phyloP scores from a whole-genome alignment of 306 rosid genomes.

The Fragaria iinumae region DNA sequence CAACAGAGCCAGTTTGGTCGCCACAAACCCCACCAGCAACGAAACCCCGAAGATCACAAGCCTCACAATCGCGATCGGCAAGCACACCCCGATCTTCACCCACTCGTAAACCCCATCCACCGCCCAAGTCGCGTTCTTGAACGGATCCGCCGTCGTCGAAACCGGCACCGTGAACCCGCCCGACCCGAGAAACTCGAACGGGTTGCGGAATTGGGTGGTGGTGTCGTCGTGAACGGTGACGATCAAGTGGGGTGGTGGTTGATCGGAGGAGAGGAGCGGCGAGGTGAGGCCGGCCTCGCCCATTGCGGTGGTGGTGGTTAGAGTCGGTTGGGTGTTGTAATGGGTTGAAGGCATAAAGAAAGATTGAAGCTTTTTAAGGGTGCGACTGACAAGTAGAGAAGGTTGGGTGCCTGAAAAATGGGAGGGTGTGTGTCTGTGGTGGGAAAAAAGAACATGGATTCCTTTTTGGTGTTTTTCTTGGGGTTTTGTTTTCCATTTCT shows the following conservation, averaged over 20 bases:
- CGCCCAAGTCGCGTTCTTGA: slow-evolving; percentile 51
- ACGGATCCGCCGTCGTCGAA: slow-evolving; percentile 63
- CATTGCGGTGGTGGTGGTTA: slow-evolving; percentile 33
- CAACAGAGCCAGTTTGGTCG: slow-evolving; percentile 63
- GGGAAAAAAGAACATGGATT: background rate
- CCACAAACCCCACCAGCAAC: slow-evolving; percentile 59
- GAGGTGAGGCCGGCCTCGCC: slow-evolving; percentile 50
- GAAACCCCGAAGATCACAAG: slow-evolving; percentile 62
- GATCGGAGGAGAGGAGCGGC: slow-evolving; percentile 57
- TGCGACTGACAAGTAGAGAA: background rate
- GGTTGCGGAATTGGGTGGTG: slow-evolving; percentile 34
- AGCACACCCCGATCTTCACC: slow-evolving; percentile 45
- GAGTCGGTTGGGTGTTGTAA: background rate
- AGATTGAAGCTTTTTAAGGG: background rate
- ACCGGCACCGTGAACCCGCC: slow-evolving; percentile 49
- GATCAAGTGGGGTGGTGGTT: slow-evolving; percentile 33
- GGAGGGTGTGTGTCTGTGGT: background rate
- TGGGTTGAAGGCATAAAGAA: background rate
- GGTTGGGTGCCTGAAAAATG: background rate
- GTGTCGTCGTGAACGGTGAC: slow-evolving; percentile 31
- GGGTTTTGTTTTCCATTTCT: background rate
- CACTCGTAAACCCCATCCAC: slow-evolving; percentile 70
- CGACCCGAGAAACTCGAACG: slow-evolving; percentile 53
- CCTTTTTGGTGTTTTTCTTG: too few relatives aligned
- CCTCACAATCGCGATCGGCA: slow-evolving; percentile 57